Conservation (phyloP, 192 early-diverging fungal genomes). For the Jimgerdemannia lactiflua region DNA sequence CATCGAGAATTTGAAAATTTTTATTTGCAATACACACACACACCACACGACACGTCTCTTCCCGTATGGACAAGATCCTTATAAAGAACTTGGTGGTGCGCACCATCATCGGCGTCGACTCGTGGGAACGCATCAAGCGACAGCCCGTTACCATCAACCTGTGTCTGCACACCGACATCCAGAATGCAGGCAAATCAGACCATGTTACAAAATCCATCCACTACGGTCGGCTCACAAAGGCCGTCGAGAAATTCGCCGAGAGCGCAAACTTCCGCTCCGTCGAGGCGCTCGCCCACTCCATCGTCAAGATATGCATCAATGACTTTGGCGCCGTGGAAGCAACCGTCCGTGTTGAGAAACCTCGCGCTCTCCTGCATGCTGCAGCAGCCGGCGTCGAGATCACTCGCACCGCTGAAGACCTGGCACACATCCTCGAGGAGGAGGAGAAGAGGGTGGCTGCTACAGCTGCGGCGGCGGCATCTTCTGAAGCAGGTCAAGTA, state of each 20-base stretch:
- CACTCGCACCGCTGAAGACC: conserved; percentile 67
- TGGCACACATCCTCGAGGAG: conserved; percentile 2
- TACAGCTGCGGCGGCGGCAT: conserved; percentile 33
- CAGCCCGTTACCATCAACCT: conserved; percentile 87
- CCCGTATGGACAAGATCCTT: conserved; percentile 56
- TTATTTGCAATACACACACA: too few species aligned
- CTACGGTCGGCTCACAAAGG: conserved; percentile 79
- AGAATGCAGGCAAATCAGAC: conserved; percentile 76
- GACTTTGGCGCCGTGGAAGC: conserved; percentile 65
- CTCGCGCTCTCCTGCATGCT: conserved; percentile 89
- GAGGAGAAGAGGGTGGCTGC: conserved; percentile 27
- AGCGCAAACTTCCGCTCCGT: conserved; percentile 66
- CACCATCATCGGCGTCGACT: conserved; percentile 86
- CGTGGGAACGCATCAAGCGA: conserved; percentile 86
- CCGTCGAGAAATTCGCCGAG: conserved; percentile 74
- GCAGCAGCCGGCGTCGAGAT: conserved; percentile 86
- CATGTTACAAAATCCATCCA: conserved; percentile 77
- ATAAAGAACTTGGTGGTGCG: conserved; percentile 78
- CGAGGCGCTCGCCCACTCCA: conserved; percentile 66
- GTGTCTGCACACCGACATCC: conserved; percentile 69
- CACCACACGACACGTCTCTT: too few species aligned
- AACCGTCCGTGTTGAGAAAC: conserved; percentile 76
- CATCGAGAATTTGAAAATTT: too few species aligned
- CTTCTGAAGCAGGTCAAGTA: conserved; percentile 8
- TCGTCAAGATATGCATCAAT: conserved; percentile 57